Percentiles rank a stretch among this genome's conserved stretches.
Evolutionary conservation across 176 grass and related monocot genomes (phyloP).

Genomic region (Otatea glauca): DNA sequence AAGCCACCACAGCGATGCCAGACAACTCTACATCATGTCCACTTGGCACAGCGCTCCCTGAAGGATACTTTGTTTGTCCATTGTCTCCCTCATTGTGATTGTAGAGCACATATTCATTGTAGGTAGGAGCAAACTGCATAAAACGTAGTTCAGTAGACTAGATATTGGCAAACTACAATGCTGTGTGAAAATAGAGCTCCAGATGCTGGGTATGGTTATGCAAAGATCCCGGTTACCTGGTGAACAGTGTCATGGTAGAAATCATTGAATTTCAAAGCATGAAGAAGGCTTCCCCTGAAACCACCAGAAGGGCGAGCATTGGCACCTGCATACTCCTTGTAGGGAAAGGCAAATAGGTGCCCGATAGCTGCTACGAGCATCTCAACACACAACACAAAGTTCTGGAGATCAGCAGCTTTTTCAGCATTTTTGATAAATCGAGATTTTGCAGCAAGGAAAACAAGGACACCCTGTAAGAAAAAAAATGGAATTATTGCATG

Average conservation of each 20-base stretch:
- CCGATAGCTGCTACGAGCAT: constrained; percentile 91
- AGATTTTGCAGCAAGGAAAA: constrained; percentile 97
- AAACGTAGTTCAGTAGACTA: background rate
- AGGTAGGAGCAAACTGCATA: constrained; percentile 90
- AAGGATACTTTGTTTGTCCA: constrained; percentile 65
- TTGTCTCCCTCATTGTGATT: constrained; percentile 78
- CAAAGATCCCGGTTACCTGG: constrained; percentile 65
- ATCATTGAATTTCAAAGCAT: constrained; percentile 93
- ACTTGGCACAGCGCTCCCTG: constrained; percentile 56
- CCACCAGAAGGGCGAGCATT: constrained; percentile 70
- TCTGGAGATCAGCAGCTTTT: constrained; percentile 91
- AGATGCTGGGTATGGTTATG: background rate
- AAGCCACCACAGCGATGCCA: constrained; percentile 49
- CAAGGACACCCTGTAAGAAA: constrained; percentile 80
- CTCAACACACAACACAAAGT: constrained; percentile 88
- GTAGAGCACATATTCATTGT: constrained; percentile 96
- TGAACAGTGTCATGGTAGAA: constrained; percentile 99
- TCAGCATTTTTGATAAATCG: constrained; percentile 78
- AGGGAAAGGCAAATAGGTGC: constrained; percentile 82
- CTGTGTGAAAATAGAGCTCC: background rate
- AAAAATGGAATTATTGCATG: constrained; percentile 29
- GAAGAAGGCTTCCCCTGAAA: constrained; percentile 78
- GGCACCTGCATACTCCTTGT: constrained; percentile 96
- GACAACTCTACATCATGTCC: constrained; percentile 74
- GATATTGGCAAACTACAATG: too few relatives aligned